Percentiles rank a stretch among this genome's conserved stretches.
These are phyloP conservation scores for Fusarium humuli DNA, from an alignment of 2,329 filamentous ascomycete genomes.

Conservation along the genomic window DNA sequence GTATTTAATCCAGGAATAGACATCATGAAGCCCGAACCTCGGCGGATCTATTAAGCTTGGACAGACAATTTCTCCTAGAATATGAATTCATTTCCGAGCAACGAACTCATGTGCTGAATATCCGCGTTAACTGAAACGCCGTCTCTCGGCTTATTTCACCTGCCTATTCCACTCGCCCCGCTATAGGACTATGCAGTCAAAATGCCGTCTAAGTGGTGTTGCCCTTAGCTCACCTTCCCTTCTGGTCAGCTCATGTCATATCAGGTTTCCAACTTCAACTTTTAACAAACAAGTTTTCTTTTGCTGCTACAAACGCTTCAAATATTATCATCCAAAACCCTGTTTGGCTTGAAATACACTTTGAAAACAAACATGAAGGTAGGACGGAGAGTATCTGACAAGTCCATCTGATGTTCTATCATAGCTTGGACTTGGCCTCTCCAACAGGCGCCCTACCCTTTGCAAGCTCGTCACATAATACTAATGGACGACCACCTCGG, in stretches of 20 bases:
- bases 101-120: constrained; percentile 3
- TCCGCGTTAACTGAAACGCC: constrained; percentile 21
- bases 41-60: neutral
- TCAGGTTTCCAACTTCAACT: constrained; percentile 3
- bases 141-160: constrained; percentile 7
- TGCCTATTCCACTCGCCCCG: constrained; percentile 35
- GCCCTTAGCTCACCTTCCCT: constrained; percentile 16
- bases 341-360: neutral
- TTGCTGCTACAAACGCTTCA: constrained; percentile 29
- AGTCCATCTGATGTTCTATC: constrained; percentile 36
- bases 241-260: constrained; percentile 12
- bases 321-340: constrained; percentile 2
- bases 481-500: constrained; percentile 60
- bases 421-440: constrained; percentile 43
- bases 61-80: neutral
- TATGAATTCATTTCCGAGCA: constrained; percentile 2
- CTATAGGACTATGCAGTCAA: constrained; percentile 14
- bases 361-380: constrained; percentile 1
- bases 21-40: neutral
- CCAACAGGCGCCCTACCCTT: constrained; percentile 42
- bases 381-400: neutral
- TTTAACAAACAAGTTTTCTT: constrained; percentile 7
- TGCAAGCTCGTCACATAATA: constrained; percentile 59
- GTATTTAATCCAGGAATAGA: neutral
- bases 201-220: constrained; percentile 11